These are phyloP conservation scores for Cyclotella baltica DNA, from an alignment of 108 stramenopile species.

Conservation along the genomic window DNA sequence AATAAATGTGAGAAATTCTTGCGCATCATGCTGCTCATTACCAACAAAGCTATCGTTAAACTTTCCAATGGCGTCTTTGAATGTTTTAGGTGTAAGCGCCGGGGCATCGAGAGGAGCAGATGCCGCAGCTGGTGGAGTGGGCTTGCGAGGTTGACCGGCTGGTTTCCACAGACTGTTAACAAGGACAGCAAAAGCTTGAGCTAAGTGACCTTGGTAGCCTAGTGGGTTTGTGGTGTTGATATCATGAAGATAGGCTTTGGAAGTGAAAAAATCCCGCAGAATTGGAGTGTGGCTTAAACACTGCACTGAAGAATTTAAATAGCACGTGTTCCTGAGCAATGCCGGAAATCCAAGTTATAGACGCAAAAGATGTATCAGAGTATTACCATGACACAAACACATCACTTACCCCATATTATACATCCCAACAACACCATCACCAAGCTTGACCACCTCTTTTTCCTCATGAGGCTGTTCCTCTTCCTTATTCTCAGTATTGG, in stretches of 20 bases:
- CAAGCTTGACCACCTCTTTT: constrained; percentile 51
- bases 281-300: constrained; percentile 95
- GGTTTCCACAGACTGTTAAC: constrained; percentile 91
- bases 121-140: constrained; percentile 58
- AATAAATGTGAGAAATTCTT: constrained; percentile 93
- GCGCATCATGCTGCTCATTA: constrained; percentile 98
- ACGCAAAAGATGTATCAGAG: not conserved
- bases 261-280: constrained; percentile 93
- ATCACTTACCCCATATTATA: constrained; percentile 85
- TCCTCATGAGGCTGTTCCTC: constrained; percentile 15
- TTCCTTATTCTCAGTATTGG: not conserved
- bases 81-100: constrained; percentile 88
- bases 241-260: constrained; percentile 87
- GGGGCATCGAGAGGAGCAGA: constrained; percentile 79
- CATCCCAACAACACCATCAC: constrained; percentile 88
- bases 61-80: constrained; percentile 92
- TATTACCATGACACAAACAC: not conserved
- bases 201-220: constrained; percentile 93
- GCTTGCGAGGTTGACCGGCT: constrained; percentile 50
- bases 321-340: constrained; percentile 90
- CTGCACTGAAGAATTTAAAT: constrained; percentile 94
- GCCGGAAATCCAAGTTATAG: not conserved
- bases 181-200: constrained; percentile 92
- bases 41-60: constrained; percentile 94
- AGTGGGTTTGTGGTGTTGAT: constrained; percentile 95